A percentile compares a stretch with the other conserved stretches of the same genome.
These are phyloP conservation scores for Cardamine resedifolia DNA, from an alignment of 345 rosid species.

Conservation along the genomic window DNA sequence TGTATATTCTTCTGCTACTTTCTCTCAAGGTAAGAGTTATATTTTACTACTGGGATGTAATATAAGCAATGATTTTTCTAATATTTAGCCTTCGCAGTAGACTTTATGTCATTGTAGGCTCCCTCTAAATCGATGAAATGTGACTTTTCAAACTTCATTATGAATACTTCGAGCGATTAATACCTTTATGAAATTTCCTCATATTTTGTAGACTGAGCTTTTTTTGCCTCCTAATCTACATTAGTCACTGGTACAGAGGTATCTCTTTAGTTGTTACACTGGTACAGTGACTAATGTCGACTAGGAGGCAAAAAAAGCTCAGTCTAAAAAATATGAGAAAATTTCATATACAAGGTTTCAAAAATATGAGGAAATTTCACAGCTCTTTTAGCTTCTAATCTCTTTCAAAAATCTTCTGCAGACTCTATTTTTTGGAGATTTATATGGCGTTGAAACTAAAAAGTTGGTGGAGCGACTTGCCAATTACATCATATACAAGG, in stretches of 20 bases:
- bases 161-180: neutral
- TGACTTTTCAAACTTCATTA: neutral
- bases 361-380: too few relatives aligned
- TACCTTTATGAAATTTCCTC: too few relatives aligned
- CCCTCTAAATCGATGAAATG: neutral
- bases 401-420: slow-evolving; percentile 40
- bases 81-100: neutral
- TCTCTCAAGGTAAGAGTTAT: slow-evolving; percentile 68
- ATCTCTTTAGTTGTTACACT: too few relatives aligned
- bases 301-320: too few relatives aligned
- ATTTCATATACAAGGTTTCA: too few relatives aligned
- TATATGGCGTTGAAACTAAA: slow-evolving; percentile 74
- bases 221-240: too few relatives aligned
- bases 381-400: too few relatives aligned
- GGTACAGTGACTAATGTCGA: too few relatives aligned
- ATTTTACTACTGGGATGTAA: neutral
- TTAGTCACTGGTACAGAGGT: too few relatives aligned
- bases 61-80: neutral
- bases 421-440: slow-evolving; percentile 81
- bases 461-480: slow-evolving; percentile 87
- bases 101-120: neutral
- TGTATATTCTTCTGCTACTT: slow-evolving; percentile 70
- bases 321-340: too few relatives aligned
- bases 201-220: too few relatives aligned
- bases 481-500: slow-evolving; percentile 97